Evolutionary conservation across 352 stramenopile species (phyloP), one percentile per base, ranked within the genome.

Genomic region (Elongisporangium anandrum): DNA sequence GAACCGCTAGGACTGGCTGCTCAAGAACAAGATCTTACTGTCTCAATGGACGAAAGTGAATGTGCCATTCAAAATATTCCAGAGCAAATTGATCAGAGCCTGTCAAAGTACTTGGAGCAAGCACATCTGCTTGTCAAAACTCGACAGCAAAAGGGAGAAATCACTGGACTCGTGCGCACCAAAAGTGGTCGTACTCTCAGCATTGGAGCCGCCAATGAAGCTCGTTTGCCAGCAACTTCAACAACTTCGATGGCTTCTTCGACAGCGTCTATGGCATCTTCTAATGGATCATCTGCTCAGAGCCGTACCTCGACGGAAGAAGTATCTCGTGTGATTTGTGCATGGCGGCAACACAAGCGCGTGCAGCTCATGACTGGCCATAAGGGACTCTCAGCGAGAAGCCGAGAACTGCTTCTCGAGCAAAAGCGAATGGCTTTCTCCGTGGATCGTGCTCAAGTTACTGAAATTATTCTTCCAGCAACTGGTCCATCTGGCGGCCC

Each of bases 351-450:
- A 52, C 85, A 95, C 66, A 95, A 93, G 68, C 85, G 85, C 20
- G 77, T 95, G 38, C 80, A 92, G 49, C 79, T 95, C 57, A 94
- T 96, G 85, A 79, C 89, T 22, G 86, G 88, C 16, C 88, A 95
- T 69, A 94, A 94, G 63, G 82, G 92, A 20, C 66, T 96, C 3
- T 94, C 82, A 7, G 77, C 85, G 26, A 72, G 77, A 19, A 87
- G 81, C 24, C 82, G 82, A 7, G 88, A 96, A 62, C 61, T 94
- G 21, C 52, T 96, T 51, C 76, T 96, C 10, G 88, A 96, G 66
- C 88, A 96, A 51, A 90, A 94, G 69, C 85, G 85, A 41, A 86
- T 95, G 70, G 81, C 85, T 3, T 92, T 96, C 59, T 93, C 85
- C 0, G 86, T 75, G 4, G 84, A 92, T 60, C 82, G 87, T 7